Evolutionary conservation across 1,284 basidiomycete genomes (phyloP).

Genomic region (Kalmanozyma brasiliensis): DNA sequence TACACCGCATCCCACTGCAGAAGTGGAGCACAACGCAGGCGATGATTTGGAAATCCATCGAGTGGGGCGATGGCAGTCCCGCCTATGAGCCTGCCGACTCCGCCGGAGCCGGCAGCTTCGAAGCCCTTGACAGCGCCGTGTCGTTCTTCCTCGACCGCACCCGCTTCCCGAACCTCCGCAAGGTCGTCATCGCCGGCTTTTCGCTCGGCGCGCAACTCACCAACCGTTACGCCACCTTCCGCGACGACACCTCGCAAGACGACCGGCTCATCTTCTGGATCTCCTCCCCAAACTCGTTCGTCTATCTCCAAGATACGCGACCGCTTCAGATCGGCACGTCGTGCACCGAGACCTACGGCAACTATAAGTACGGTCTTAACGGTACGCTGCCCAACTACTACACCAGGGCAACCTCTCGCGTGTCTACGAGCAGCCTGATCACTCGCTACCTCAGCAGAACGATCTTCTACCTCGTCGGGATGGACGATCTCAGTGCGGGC

Average conservation of each 20-base stretch:
- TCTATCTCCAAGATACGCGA: conserved; percentile 55
- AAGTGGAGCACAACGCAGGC: conserved; percentile 30
- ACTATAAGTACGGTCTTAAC: conserved; percentile 66
- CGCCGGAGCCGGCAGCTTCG: conserved; percentile 39
- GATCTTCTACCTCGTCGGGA: conserved; percentile 57
- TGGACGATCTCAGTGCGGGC: conserved; percentile 39
- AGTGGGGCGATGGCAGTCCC: conserved; percentile 54
- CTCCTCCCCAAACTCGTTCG: conserved; percentile 54
- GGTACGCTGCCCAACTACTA: conserved; percentile 56
- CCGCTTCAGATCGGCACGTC: conserved; percentile 18
- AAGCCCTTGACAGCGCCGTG: conserved; percentile 55
- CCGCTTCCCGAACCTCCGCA: conserved; percentile 56
- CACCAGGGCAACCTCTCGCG: conserved; percentile 3
- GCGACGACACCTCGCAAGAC: conserved; percentile 38
- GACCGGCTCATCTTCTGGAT: conserved; percentile 56
- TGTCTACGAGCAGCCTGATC: conserved; percentile 24
- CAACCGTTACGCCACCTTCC: conserved; percentile 56
- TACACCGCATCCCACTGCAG: conserved; percentile 10
- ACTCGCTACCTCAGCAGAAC: conserved; percentile 42
- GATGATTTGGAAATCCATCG: conserved; percentile 49
- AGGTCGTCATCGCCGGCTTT: conserved; percentile 63
- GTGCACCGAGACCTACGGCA: conserved; percentile 37
- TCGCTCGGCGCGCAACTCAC: conserved; percentile 58
- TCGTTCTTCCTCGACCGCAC: conserved; percentile 47
- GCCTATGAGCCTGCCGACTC: conserved; percentile 44